phyloP scores from a whole-genome alignment of 331 rosid species.

The Arachis monticola region DNA sequence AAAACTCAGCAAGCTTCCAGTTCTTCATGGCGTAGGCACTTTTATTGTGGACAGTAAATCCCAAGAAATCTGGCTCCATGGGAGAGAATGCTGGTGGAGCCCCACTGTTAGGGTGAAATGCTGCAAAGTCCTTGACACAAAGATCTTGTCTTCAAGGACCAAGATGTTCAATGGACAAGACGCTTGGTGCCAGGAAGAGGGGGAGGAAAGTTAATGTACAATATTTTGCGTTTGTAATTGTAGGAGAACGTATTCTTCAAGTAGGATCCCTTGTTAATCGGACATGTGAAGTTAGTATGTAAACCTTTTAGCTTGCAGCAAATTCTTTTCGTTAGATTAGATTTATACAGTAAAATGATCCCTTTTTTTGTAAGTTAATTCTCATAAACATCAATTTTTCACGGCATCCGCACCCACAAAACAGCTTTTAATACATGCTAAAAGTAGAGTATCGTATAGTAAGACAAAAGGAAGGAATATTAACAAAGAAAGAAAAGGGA shows the following conservation, averaged over 20 bases:
- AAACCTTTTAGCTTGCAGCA: not conserved
- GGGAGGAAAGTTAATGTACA: not conserved
- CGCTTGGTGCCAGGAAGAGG: no score
- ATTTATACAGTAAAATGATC: not conserved
- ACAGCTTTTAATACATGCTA: not conserved
- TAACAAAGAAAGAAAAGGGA: not conserved
- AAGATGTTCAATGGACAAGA: no score
- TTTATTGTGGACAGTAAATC: no score
- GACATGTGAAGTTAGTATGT: not conserved
- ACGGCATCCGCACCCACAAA: not conserved
- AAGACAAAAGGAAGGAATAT: not conserved
- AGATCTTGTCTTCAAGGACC: no score
- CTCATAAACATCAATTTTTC: not conserved
- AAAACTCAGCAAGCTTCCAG: no score
- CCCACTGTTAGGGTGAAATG: no score
- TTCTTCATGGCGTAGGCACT: no score
- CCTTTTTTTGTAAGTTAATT: not conserved
- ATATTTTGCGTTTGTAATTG: not conserved
- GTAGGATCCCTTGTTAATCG: not conserved
- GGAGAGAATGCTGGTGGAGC: no score
- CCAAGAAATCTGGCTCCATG: no score
- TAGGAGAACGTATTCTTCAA: not conserved
- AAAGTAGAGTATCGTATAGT: not conserved
- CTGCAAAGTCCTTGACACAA: no score
- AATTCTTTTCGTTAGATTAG: no score